These are phyloP conservation scores for Auriscalpium vulgare DNA, from an alignment of 768 basidiomycete species.

Conservation along the genomic window DNA sequence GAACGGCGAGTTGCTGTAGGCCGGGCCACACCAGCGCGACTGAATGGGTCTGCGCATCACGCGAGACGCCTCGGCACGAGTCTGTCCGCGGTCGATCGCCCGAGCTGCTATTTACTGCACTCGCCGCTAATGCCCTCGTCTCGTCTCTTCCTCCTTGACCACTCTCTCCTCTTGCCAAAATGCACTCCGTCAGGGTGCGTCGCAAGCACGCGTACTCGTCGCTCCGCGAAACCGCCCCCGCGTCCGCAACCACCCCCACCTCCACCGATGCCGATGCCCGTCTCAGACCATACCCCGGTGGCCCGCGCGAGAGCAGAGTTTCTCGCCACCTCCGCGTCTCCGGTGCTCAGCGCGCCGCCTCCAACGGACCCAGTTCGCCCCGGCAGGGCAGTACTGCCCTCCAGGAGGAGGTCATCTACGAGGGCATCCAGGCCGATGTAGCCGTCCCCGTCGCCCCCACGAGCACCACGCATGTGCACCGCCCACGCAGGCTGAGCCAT, in stretches of 20 bases:
- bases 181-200: neutral
- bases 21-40: too few relatives aligned
- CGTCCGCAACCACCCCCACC: neutral
- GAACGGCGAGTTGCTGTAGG: too few relatives aligned
- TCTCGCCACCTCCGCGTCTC: neutral
- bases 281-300: neutral
- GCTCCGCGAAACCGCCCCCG: neutral
- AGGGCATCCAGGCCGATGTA: neutral
- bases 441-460: neutral
- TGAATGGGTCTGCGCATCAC: too few relatives aligned
- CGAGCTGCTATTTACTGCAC: too few relatives aligned
- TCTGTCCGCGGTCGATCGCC: too few relatives aligned
- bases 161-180: neutral
- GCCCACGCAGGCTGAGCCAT: neutral
- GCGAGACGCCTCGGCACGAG: too few relatives aligned
- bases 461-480: neutral
- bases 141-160: neutral
- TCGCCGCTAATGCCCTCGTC: too few relatives aligned
- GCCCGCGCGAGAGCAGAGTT: neutral
- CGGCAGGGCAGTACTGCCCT: neutral
- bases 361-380: neutral
- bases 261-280: too few relatives aligned
- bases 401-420: neutral
- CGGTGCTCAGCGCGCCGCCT: neutral
- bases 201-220: neutral